Conservation (phyloP, 2,329 filamentous ascomycete genomes). For the Daldinia sp. region DNA sequence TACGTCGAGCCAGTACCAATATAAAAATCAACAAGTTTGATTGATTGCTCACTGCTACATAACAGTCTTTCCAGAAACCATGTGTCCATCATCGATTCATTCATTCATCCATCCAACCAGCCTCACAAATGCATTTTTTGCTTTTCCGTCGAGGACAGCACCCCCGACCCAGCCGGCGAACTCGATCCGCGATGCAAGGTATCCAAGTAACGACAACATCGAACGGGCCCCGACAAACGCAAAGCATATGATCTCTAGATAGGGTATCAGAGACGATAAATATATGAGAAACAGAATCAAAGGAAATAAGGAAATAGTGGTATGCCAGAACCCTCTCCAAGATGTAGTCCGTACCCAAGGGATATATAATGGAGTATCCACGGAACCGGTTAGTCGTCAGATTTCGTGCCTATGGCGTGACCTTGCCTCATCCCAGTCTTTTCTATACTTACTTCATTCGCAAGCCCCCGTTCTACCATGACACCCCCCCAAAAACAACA, state of each 20-base stretch:
- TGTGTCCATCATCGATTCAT: slow-evolving; percentile 4
- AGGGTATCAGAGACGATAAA: slow-evolving; percentile 32
- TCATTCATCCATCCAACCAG: slow-evolving; percentile 17
- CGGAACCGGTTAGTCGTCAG: slow-evolving; percentile 34
- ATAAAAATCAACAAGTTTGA: slow-evolving; percentile 18
- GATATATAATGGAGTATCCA: slow-evolving; percentile 26
- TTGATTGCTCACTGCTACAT: slow-evolving; percentile 30
- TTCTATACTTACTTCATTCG: slow-evolving; percentile 33
- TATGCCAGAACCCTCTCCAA: slow-evolving; percentile 7
- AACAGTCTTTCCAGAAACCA: slow-evolving; percentile 22
- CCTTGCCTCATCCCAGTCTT: slow-evolving; percentile 38
- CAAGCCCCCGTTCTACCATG: slow-evolving; percentile 23
- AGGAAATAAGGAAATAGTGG: slow-evolving; percentile 11
- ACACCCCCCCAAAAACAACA: slow-evolving; percentile 6
- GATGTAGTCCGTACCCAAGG: slow-evolving; percentile 13
- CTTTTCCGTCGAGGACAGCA: slow-evolving; percentile 19
- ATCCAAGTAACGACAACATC: slow-evolving; percentile 14
- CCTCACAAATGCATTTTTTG: slow-evolving; percentile 8
- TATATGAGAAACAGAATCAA: slow-evolving; percentile 15
- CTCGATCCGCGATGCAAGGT: slow-evolving; percentile 22
- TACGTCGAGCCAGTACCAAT: not conserved
- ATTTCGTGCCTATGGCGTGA: slow-evolving; percentile 46
- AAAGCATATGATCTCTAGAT: slow-evolving; percentile 30
- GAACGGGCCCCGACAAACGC: not conserved
- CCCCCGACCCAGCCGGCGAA: slow-evolving; percentile 17